Base-by-base conservation (phyloP, 2,329 filamentous ascomycete species). In the Didymella keratinophila region DNA sequence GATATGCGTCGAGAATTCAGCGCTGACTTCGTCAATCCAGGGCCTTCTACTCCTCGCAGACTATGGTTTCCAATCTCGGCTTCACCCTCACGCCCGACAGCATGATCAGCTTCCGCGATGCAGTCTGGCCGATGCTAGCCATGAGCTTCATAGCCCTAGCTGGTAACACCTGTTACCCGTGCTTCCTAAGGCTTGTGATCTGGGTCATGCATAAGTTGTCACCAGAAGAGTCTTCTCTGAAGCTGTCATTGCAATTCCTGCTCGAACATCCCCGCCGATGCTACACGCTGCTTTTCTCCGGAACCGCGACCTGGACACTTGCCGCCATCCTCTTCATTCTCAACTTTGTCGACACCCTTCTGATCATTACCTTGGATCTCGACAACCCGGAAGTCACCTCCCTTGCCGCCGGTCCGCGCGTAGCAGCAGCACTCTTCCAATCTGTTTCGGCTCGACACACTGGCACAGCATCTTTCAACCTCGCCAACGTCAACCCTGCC, bases 281-380 rank as follows among this genome's bases (percentile, higher is more conserved):
- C 63, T 88, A 86, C 66, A 88, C 85, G 1, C 79, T 86, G 1
- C 80, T 89, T 3, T 89, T 89, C 64, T 86, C 86, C 0, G 79
- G 80, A 42, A 73, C 75, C 10, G 80, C 84, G 6, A 88, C 86
- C 0, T 88, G 84, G 84, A 81, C 80, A 52, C 78, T 87, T 0
- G 75, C 83, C 3, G 75, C 75, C 27, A 80, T 82, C 23, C 74
- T 87, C 4, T 61, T 85, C 10, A 67, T 76, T 1, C 78, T 87
- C 8, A 87, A 86, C 66, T 75, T 80, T 12, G 71, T 84, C 41
- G 85, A 87, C 68, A 49, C 55, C 3, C 47, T 65, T 20, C 39
- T 64, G 23, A 63, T 64, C 32, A 47, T 63, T 21, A 47, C 60
- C 4, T 41, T 64, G 2, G 57, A 85, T 54, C 76, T 87, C 23